Conservation (phyloP, 1,284 basidiomycete genomes). For the Tilletia horrida region DNA sequence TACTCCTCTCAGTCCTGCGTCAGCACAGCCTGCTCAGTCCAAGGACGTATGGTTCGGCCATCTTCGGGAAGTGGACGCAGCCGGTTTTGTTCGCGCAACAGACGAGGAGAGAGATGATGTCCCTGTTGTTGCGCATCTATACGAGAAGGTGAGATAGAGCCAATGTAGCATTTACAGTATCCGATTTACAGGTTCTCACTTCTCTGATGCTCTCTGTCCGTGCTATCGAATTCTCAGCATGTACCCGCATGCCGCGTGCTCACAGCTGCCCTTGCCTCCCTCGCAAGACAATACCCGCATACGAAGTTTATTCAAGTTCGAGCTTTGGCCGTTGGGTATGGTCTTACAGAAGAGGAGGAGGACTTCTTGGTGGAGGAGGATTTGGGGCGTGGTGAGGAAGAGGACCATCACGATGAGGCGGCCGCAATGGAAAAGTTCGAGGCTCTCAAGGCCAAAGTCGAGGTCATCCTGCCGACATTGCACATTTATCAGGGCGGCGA, state of each 20-base stretch:
- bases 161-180: not conserved
- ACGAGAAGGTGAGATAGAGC: conserved; percentile 33
- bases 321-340: conserved; percentile 41
- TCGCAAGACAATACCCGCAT: conserved; percentile 37
- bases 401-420: conserved; percentile 35
- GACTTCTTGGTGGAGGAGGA: conserved; percentile 13
- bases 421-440: not conserved
- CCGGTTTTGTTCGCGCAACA: conserved; percentile 40
- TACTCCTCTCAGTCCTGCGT: not conserved
- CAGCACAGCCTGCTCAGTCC: not conserved
- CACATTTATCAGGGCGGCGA: conserved; percentile 39
- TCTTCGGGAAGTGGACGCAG: conserved; percentile 41
- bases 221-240: conserved; percentile 15
- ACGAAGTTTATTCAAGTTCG: conserved; percentile 46
- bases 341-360: conserved; percentile 11
- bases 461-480: conserved; percentile 38
- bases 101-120: conserved; percentile 33
- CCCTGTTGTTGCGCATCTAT: conserved; percentile 45
- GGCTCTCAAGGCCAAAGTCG: not conserved
- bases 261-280: conserved; percentile 31
- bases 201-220: not conserved
- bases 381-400: conserved; percentile 16
- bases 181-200: not conserved
- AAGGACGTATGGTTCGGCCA: conserved; percentile 37
- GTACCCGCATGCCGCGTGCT: conserved; percentile 38